Percentiles rank a stretch among this genome's conserved stretches.
Conservation (phyloP, 2,329 filamentous ascomycete species). For the Microcyclosporella mali region DNA sequence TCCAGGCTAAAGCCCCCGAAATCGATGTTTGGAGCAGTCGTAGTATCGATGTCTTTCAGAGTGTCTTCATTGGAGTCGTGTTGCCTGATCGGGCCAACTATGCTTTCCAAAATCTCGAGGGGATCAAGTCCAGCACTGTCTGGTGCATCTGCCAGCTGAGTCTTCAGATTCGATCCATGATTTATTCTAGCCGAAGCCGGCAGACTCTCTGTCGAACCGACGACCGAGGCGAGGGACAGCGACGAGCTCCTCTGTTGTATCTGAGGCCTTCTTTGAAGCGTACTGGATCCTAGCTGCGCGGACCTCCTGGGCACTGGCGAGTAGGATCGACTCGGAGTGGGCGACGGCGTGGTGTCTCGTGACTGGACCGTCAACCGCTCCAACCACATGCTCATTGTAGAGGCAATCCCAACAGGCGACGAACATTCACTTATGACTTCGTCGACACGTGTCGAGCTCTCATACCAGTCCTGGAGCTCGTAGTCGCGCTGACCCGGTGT, state of each 20-base stretch:
- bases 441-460: too few species aligned
- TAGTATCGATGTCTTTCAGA: slow-evolving; percentile 34
- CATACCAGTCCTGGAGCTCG: too few species aligned
- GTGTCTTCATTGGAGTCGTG: slow-evolving; percentile 9
- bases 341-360: slow-evolving; percentile 59
- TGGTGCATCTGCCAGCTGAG: slow-evolving; percentile 45
- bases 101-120: slow-evolving; percentile 59
- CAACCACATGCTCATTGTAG: slow-evolving; percentile 53
- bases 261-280: slow-evolving; percentile 62
- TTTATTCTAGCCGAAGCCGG: slow-evolving; percentile 57
- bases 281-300: slow-evolving; percentile 61
- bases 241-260: slow-evolving; percentile 68
- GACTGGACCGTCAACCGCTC: slow-evolving; percentile 76
- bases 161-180: slow-evolving; percentile 64
- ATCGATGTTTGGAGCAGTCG: slow-evolving; percentile 61
- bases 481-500: too few species aligned
- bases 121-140: slow-evolving; percentile 60
- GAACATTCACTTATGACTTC: too few species aligned
- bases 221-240: slow-evolving; percentile 65
- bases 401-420: too few species aligned
- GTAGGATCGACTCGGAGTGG: slow-evolving; percentile 60
- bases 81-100: slow-evolving; percentile 43
- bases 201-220: slow-evolving; percentile 70
- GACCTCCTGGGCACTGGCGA: slow-evolving; percentile 66
- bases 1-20: slow-evolving; percentile 73